Percentiles rank a stretch among this genome's conserved stretches.
These are phyloP conservation scores for Colletotrichum liaoningense DNA, from an alignment of 2,329 filamentous ascomycete species.

Conservation along the genomic window DNA sequence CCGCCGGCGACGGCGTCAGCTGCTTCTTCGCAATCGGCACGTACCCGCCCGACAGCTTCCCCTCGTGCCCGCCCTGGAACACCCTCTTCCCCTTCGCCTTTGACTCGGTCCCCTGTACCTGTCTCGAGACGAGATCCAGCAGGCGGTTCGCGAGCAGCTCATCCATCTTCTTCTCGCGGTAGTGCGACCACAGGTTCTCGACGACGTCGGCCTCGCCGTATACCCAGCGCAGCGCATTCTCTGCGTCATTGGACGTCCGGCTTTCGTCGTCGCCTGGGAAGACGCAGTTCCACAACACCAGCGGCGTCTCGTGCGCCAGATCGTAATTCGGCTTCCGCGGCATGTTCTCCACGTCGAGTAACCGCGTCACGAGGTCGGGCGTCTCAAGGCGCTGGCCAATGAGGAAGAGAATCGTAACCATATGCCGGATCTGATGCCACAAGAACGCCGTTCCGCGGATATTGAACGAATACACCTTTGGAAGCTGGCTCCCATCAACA, in stretches of 20 bases:
- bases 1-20: conserved; percentile 60
- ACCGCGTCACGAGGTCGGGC: conserved; percentile 76
- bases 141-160: conserved; percentile 84
- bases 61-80: conserved; percentile 68
- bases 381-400: conserved; percentile 89
- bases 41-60: conserved; percentile 64
- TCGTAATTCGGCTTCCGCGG: conserved; percentile 87
- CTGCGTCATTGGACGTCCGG: conserved; percentile 47
- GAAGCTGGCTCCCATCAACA: conserved; percentile 42
- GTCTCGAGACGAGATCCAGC: conserved; percentile 68
- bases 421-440: conserved; percentile 97
- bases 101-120: conserved; percentile 37
- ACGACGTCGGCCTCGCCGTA: conserved; percentile 75
- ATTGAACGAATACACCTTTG: conserved; percentile 87
- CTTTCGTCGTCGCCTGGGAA: conserved; percentile 69
- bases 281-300: conserved; percentile 96
- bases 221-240: conserved; percentile 79
- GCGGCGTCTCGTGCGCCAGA: conserved; percentile 89
- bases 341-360: conserved; percentile 79
- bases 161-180: conserved; percentile 89
- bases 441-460: conserved; percentile 93
- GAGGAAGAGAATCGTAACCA: conserved; percentile 92
- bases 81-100: conserved; percentile 43
- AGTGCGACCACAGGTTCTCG: conserved; percentile 83
- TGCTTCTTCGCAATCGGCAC: conserved; percentile 64